These are phyloP conservation scores for Pyrenophora seminiperda DNA, from an alignment of 2,329 filamentous ascomycete genomes.

Conservation along the genomic window DNA sequence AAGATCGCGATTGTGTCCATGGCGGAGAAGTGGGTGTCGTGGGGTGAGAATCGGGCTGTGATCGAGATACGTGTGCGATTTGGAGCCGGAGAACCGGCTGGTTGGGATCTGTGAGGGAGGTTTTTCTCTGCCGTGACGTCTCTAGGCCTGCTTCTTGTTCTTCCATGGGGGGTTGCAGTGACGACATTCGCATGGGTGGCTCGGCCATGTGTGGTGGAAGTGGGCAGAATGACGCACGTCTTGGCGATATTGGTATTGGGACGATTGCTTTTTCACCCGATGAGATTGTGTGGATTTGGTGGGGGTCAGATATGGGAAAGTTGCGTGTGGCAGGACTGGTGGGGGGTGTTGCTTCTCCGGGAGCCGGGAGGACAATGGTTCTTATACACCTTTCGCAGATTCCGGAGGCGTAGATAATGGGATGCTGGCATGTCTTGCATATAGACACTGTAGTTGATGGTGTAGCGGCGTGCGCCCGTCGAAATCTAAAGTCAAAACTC, in stretches of 20 bases:
- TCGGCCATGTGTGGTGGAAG: conserved; percentile 30
- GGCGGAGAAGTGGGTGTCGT: conserved; percentile 32
- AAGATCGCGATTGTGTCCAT: conserved; percentile 27
- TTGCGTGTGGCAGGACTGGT: conserved; percentile 31
- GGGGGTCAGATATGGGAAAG: conserved; percentile 30
- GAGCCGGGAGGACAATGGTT: conserved; percentile 29
- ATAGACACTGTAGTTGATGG: conserved; percentile 31
- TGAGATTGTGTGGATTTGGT: conserved; percentile 25
- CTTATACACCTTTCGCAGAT: conserved; percentile 42
- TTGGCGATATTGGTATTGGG: conserved; percentile 24
- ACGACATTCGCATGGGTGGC: conserved; percentile 41
- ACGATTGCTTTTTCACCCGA: conserved; percentile 18
- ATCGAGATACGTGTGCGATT: conserved; percentile 20
- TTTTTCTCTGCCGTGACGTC: conserved; percentile 27
- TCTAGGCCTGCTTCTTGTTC: conserved; percentile 14
- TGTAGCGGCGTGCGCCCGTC: conserved; percentile 10
- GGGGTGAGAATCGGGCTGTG: conserved; percentile 19
- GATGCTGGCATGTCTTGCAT: conserved; percentile 39
- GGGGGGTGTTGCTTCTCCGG: conserved; percentile 36
- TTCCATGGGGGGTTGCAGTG: conserved; percentile 30
- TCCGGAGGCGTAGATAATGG: conserved; percentile 34
- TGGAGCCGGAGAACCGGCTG: conserved; percentile 38
- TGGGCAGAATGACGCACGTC: conserved; percentile 23
- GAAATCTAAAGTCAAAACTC: conserved; percentile 37
- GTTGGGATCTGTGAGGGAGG: conserved; percentile 39